These are phyloP conservation scores for Dothideomycetidae sp. DNA, from an alignment of 2,329 filamentous ascomycete genomes.

Conservation along the genomic window DNA sequence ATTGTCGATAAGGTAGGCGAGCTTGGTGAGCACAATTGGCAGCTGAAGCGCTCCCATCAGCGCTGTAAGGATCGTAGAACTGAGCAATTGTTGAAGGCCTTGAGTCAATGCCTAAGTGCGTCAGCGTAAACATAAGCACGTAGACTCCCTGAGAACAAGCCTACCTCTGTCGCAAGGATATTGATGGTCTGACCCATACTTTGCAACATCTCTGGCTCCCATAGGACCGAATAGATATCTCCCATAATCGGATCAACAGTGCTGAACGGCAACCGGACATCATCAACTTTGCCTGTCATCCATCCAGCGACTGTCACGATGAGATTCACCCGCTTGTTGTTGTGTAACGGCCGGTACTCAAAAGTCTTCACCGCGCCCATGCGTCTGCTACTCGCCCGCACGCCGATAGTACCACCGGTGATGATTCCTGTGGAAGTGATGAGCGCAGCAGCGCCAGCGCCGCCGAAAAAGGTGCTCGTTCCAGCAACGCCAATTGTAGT, in stretches of 20 bases:
- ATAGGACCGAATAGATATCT: constrained; percentile 89
- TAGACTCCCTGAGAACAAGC: constrained; percentile 15
- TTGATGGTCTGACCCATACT: constrained; percentile 99
- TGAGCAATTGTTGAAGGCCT: constrained; percentile 88
- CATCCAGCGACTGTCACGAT: constrained; percentile 92
- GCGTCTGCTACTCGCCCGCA: constrained; percentile 69
- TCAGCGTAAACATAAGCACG: constrained; percentile 14
- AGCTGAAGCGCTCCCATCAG: constrained; percentile 87
- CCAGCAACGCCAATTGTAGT: constrained; percentile 88
- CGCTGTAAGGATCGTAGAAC: constrained; percentile 71
- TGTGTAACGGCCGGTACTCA: constrained; percentile 90
- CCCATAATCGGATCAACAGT: constrained; percentile 97
- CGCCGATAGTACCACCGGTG: constrained; percentile 74
- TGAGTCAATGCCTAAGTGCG: constrained; percentile 72
- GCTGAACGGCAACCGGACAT: constrained; percentile 87
- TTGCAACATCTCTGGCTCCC: constrained; percentile 95
- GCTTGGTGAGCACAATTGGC: constrained; percentile 83
- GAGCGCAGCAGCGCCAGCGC: constrained; percentile 80
- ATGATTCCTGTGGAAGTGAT: constrained; percentile 83
- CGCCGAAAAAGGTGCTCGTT: constrained; percentile 77
- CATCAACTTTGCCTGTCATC: constrained; percentile 97
- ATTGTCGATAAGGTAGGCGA: constrained; percentile 94
- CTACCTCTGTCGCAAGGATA: constrained; percentile 88
- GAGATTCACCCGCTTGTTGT: constrained; percentile 93
- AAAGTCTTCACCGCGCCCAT: constrained; percentile 92